These are phyloP conservation scores for Lineolata rhizophorae DNA, from an alignment of 495 filamentous ascomycete genomes.

Conservation along the genomic window DNA sequence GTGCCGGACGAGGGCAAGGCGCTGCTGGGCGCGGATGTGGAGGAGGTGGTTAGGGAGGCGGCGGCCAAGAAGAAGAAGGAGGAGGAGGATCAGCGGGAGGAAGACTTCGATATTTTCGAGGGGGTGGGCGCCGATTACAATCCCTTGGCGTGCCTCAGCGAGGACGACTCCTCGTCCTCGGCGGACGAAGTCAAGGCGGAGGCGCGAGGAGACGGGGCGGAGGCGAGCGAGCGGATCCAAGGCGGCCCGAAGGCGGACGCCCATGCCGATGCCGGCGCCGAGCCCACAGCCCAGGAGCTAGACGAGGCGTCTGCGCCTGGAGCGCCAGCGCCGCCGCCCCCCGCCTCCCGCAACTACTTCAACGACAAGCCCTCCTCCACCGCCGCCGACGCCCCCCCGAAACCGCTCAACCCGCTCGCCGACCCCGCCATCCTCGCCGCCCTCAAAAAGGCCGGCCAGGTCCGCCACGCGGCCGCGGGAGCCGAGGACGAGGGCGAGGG, in stretches of 20 bases:
- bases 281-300: neutral
- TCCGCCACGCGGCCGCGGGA: conserved; percentile 26
- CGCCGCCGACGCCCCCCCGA: conserved; percentile 10
- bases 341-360: conserved; percentile 34
- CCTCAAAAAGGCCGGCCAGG: conserved; percentile 58
- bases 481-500: conserved; percentile 26
- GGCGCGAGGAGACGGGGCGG: conserved; percentile 5
- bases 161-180: conserved; percentile 25
- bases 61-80: too few relatives aligned
- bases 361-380: conserved; percentile 17
- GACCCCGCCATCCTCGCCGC: conserved; percentile 70
- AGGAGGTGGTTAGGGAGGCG: too few relatives aligned
- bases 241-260: too few relatives aligned
- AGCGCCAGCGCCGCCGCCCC: neutral
- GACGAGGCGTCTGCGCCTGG: conserved; percentile 1
- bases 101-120: conserved; percentile 60
- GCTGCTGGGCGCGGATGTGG: conserved; percentile 50
- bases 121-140: conserved; percentile 74
- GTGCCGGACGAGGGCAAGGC: conserved; percentile 20
- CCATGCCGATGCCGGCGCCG: too few relatives aligned
- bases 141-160: conserved; percentile 52
- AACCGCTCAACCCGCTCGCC: conserved; percentile 28
- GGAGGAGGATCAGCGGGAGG: conserved; percentile 32
- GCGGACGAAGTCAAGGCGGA: conserved; percentile 17
- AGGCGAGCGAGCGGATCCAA: conserved; percentile 7